Percentiles rank a stretch among this genome's conserved stretches.
phyloP scores from a whole-genome alignment of 2,329 filamentous ascomycete species.

The Arachnomyces sp. region DNA sequence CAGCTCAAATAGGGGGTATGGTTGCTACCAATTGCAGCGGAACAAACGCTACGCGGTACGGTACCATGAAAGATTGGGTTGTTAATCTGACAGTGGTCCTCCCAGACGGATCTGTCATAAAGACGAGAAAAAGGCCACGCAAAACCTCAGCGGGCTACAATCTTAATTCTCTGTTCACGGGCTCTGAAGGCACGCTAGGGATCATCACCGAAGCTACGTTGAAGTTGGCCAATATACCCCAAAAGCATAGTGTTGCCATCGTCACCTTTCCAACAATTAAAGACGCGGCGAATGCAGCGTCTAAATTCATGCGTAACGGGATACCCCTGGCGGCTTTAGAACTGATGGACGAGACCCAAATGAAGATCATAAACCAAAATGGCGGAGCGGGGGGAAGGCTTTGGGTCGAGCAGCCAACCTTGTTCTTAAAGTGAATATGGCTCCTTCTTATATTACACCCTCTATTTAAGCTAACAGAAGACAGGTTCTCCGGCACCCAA shows the following conservation, averaged over 20 bases:
- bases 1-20: conserved; percentile 78
- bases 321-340: conserved; percentile 71
- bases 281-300: conserved; percentile 65
- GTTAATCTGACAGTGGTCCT: conserved; percentile 74
- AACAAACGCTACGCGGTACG: conserved; percentile 72
- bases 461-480: conserved; percentile 10
- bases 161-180: conserved; percentile 69
- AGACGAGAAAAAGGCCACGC: conserved; percentile 66
- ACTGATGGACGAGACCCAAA: conserved; percentile 82
- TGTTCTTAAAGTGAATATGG: conserved; percentile 64
- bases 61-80: conserved; percentile 84
- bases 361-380: conserved; percentile 70
- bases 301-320: conserved; percentile 65
- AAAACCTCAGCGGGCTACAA: conserved; percentile 82
- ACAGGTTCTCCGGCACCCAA: conserved; percentile 57
- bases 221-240: conserved; percentile 67
- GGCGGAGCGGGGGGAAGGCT: conserved; percentile 58
- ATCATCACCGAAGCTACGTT: conserved; percentile 76
- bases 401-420: conserved; percentile 65
- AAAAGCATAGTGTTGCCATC: conserved; percentile 68
- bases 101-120: conserved; percentile 69
- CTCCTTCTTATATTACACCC: no score
- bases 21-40: conserved; percentile 70
- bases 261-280: conserved; percentile 71
- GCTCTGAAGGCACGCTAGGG: conserved; percentile 72